Base-by-base conservation (phyloP, 1,284 basidiomycete genomes). In the Leucoagaricus sp. region DNA sequence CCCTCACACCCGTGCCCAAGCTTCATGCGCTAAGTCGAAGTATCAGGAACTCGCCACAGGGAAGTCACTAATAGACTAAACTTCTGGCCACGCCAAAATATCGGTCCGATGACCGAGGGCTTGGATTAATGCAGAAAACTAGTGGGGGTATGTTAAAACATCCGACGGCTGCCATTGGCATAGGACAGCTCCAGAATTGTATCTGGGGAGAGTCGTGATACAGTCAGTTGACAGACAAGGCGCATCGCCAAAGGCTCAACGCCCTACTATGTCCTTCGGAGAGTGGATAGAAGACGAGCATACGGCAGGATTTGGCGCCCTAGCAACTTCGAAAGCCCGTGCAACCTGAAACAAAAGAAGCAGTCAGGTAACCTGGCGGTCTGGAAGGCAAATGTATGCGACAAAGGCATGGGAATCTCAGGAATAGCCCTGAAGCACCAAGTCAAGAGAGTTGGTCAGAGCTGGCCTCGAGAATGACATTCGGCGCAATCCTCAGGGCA, bases 361-460 rank as follows among this genome's bases (percentile, higher is more conserved):
- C 12, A 49, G 15, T 21, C 5, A 25, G 42, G 44, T 15, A 23
- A 25, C 23, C 29, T 13, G 42, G 26, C 36, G 31, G 13, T 25
- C 33, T 36, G 36, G 15, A 48, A 47, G 41, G 45, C 33, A 8
- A 26, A 13, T 38, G 33, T 31, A 42, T 48, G 33, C 10, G 34
- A 55, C 45, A 21, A 21, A 34, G 26, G 40, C 46, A 44, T 48
- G 46, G 41, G 53, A 55, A 53, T 13, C 34, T 45, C 52, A 53
- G 26, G 53, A 45, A 55, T 47, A 25, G 17, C 46, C 53, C 28
- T 33, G 47, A 42, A 44, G 40, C 23, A 8, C 17, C 53, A 54
- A 40, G 38, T 52, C 21, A 25, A 29, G 19, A 41, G 13, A 33
- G 13, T 33, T 7, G 13, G 5, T 4, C 36, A 46, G 25, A 44